Base-by-base conservation (phyloP, 2,329 filamentous ascomycete species). In the Trichophaea hybrida region DNA sequence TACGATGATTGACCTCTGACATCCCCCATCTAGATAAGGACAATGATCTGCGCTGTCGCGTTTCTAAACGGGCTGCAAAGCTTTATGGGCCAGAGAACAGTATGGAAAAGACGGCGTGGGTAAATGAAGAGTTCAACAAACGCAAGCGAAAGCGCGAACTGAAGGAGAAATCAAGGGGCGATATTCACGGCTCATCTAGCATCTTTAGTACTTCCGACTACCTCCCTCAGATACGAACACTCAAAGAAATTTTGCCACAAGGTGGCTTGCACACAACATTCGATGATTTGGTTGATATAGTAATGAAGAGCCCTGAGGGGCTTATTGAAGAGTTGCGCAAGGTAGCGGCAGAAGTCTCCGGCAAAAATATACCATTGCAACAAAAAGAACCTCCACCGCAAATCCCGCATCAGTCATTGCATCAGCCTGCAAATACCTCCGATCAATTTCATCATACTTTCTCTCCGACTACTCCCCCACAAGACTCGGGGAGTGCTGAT, bases 1-100 rank as follows among this genome's bases (percentile, higher is more conserved):
- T 24, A 3, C 24, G 24, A 24, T 24, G 24, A 37, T 17, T 7
- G 10, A 15, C 35, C 31, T 31, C 48, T 17, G 34, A 40, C 12
- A 43, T 33, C 46, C 55, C 46, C n/a, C n/a, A 33, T 57, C 17
- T 43, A 69, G 68, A 70, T 58, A 70, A 70, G 46, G 69, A 70
- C 50, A 70, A 70, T 55, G 69, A 70, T 51, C 67, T 70, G 15
- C 67, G 69, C 43, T 69, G 69, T 32, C 69, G 69, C 32, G 69
- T 70, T n/a, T 68, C 68, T 38, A 69, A 68, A 55, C 68, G 69
- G 4, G 68, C 68, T 1, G 67, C 62, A 37, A 68, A 68, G 58
- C 60, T 70, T 17, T 70, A 63, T 44, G 68, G 68, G 5, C 17
- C 55, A 1, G 57, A 48, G 13, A 58, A 61, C 40, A 64, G 56